Evolutionary conservation across 2,329 filamentous ascomycete genomes (phyloP), one percentile per base, ranked within the genome.

Genomic region (Sporothrix humicola): DNA sequence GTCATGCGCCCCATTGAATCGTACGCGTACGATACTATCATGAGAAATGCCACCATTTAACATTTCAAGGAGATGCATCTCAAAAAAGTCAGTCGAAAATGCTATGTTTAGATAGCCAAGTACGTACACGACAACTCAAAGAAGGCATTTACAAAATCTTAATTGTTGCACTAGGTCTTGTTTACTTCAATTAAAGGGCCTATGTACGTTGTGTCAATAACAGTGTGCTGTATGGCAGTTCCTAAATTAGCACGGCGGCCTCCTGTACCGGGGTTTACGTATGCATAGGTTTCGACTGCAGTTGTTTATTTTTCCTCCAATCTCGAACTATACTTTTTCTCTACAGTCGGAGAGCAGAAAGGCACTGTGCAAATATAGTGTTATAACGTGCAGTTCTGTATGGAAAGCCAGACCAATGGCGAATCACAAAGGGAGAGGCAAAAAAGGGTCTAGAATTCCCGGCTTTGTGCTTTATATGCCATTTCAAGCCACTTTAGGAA

Each of bases 371-470:
- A 12, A 44, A 63, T 61, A 63, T 63, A 63, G 31, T 3, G 31
- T 37, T 37, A 37, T 37, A 7, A 5, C 1, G 31, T 37, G 31
- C 31, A 37, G 31, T 37, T 37, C 31, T 37, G 31, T 5, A 37
- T 37, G 31, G 31, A 37, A 37, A 37, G 31, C 7, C 2, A 37
- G 3, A 37, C 2, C 31, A 5, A 37, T 5, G 3, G 31, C 31
- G 31, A 63, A 63, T 1, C 9, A 54, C 12, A 23, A n/a, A 44
- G 37, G 3, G 59, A 63, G 44, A 9, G 17, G 4, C 2, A n/a
- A 17, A n/a, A 17, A 63, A 63, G 2, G 37, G 59, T 63, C 59
- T 63, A 63, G 59, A 63, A 20, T 63, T 63, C n/a, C 59, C 59
- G 37, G 13, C 8, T 63, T 44, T 44, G 44, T 63, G 59, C 59